Conservation (phyloP, 352 stramenopile genomes). For the Globisporangium perplexum region DNA sequence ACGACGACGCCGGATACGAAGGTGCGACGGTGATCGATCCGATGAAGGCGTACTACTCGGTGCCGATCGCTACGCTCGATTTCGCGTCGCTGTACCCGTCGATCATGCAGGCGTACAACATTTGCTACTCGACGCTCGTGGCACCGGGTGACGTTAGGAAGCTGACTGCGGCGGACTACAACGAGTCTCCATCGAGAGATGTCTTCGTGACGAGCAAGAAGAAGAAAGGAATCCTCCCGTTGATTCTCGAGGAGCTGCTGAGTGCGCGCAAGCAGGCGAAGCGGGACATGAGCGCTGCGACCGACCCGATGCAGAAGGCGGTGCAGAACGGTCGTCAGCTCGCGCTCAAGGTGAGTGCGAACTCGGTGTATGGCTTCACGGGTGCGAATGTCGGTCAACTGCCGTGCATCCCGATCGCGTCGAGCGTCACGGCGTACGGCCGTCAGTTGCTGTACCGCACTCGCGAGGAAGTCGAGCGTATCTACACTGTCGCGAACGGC, state of each 20-base stretch:
- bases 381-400: conserved; percentile 97
- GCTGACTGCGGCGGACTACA: conserved; percentile 66
- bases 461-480: conserved; percentile 94
- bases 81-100: conserved; percentile 99
- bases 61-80: conserved; percentile 99
- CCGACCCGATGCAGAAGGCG: conserved; percentile 97
- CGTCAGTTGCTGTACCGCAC: conserved; percentile 96
- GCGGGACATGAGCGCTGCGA: conserved; percentile 99
- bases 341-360: conserved; percentile 96
- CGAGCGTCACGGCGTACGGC: conserved; percentile 98
- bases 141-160: conserved; percentile 59
- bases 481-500: conserved; percentile 92
- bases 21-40: conserved; percentile 99
- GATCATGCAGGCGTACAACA: conserved; percentile 99
- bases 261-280: conserved; percentile 97
- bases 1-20: conserved; percentile 92
- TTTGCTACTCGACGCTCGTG: conserved; percentile 99
- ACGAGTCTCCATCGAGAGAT: conserved; percentile 94
- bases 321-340: conserved; percentile 99
- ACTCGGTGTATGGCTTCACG: conserved; percentile 99
- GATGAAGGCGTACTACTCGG: conserved; percentile 98
- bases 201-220: conserved; percentile 93
- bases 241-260: conserved; percentile 98
- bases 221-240: conserved; percentile 98
- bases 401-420: conserved; percentile 98